Evolutionary conservation across 2,329 filamentous ascomycete species (phyloP), one percentile per base, ranked within the genome.

Genomic region (Xylaria sp.): DNA sequence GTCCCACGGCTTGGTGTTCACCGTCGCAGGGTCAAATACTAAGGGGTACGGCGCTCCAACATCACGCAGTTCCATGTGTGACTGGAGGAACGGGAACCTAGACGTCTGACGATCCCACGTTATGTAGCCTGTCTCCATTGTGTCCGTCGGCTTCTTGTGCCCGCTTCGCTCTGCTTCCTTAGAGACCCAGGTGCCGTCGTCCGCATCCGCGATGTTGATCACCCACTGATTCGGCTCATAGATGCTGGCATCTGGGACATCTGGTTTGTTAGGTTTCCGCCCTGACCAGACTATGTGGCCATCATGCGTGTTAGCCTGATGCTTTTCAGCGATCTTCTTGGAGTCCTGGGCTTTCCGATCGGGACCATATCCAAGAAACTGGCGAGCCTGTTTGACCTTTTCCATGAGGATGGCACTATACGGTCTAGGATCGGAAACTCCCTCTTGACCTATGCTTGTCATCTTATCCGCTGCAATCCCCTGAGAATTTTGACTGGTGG

Each of bases 31-130:
- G 4, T 59, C 49, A 52, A 52, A 66, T 23, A 61, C 23, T 13
- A 35, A 23, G 37, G 53, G n/a, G 10, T 16, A 10, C 30, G 46
- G 7, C 18, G 39, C 23, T 4, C 18, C 16, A 30, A 59, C 23
- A n/a, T 47, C 13, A 6, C 56, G 10, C 4, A 65, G 53, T 1
- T 34, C 10, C 13, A 66, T 46, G 2, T 34, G n/a, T 8, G 39
- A 16, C 30, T 60, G 55, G 52, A 66, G 58, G 35, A 3, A 18
- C 7, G 62, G 64, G 57, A 66, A 65, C 30, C 39, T 51, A 10
- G 2, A n/a, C 52, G 68, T 63, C 52, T 65, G 63, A 47, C 65
- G 47, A 1, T 59, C 52, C 65, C 64, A 68, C 4, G 61, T 64
- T 50, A 65, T 16, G 49, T 57, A 63, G 8, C 68, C 68, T 46